These are phyloP conservation scores for Fulvia fulva DNA, from an alignment of 2,329 filamentous ascomycete species.

Conservation along the genomic window DNA sequence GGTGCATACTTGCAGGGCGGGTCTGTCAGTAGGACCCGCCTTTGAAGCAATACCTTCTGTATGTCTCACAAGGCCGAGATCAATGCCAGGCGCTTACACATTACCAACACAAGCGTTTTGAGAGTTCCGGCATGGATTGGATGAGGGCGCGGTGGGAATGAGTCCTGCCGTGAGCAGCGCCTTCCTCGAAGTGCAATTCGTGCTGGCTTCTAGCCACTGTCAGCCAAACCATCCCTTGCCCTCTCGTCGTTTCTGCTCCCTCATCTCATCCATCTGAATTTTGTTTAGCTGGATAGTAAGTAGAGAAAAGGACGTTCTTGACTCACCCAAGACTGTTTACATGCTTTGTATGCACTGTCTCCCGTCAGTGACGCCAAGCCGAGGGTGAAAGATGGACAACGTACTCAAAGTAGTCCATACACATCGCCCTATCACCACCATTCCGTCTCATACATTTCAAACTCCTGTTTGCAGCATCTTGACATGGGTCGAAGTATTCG, in stretches of 20 bases:
- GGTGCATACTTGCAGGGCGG: too few species aligned
- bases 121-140: too few species aligned
- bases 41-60: too few species aligned
- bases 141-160: background rate
- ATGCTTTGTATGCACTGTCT: constrained; percentile 83
- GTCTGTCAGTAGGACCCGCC: too few species aligned
- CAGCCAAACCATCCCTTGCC: constrained; percentile 30
- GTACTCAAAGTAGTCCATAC: constrained; percentile 91
- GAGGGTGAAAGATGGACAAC: constrained; percentile 29
- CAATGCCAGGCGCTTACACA: too few species aligned
- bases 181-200: background rate
- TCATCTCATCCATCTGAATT: constrained; percentile 43
- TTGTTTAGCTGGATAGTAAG: background rate
- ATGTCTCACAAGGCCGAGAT: too few species aligned
- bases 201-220: background rate
- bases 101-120: too few species aligned
- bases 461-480: constrained; percentile 81
- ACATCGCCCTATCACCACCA: constrained; percentile 81
- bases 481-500: constrained; percentile 92
- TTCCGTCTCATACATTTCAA: constrained; percentile 87
- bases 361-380: background rate
- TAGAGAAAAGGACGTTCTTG: background rate
- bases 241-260: constrained; percentile 42
- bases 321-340: constrained; percentile 89
- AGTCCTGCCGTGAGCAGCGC: background rate